These are phyloP conservation scores for Senecio squalidus DNA, from an alignment of 140 eudicot species.

Conservation along the genomic window DNA sequence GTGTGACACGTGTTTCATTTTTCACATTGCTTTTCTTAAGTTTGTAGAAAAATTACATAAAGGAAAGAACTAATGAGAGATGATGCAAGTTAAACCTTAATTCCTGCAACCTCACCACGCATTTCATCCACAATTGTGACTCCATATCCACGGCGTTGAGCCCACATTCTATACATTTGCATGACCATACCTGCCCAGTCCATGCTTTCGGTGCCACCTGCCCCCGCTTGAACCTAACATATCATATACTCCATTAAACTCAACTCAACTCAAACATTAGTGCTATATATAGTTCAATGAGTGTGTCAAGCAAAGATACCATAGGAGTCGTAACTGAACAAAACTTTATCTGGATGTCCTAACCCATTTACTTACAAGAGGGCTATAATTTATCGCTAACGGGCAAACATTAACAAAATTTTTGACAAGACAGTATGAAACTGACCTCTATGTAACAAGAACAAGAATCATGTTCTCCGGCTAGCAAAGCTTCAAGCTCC, in stretches of 20 bases:
- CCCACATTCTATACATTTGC: conserved; percentile 92
- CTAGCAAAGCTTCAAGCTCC: conserved; percentile 88
- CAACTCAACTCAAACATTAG: not conserved
- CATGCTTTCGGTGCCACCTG: conserved; percentile 99
- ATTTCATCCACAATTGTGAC: conserved; percentile 88
- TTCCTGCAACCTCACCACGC: conserved; percentile 98
- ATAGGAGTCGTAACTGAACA: too few relatives aligned
- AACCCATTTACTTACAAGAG: too few relatives aligned
- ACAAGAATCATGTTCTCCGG: conserved; percentile 91
- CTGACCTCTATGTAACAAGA: conserved; percentile 85
- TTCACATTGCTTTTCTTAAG: not conserved
- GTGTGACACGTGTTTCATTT: too few relatives aligned
- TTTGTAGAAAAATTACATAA: not conserved
- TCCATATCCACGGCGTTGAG: conserved; percentile 64
- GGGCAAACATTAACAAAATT: too few relatives aligned
- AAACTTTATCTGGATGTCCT: too few relatives aligned
- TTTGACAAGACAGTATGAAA: not conserved
- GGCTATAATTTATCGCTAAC: too few relatives aligned
- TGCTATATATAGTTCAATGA: not conserved
- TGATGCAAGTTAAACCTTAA: conserved; percentile 63
- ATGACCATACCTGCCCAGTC: conserved; percentile 98
- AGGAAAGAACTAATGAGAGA: conserved; percentile 14
- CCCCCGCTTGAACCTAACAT: conserved; percentile 93
- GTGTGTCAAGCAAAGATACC: too few relatives aligned
- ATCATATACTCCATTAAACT: not conserved